These are phyloP conservation scores for Neoboletus magnificus DNA, from an alignment of 768 basidiomycete species.

Conservation along the genomic window DNA sequence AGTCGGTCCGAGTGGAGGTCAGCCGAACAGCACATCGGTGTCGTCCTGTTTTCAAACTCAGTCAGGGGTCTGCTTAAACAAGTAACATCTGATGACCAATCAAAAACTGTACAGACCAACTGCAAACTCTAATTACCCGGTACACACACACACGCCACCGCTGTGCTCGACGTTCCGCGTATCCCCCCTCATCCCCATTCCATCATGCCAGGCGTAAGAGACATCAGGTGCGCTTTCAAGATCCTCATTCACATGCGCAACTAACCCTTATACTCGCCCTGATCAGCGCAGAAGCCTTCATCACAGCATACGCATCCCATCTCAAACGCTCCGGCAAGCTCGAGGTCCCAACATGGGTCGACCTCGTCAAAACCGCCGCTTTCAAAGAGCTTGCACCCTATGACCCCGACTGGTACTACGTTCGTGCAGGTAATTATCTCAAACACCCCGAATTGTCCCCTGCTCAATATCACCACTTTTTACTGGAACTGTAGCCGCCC, in stretches of 20 bases:
- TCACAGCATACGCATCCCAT: conserved; percentile 90
- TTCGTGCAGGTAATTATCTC: conserved; percentile 81
- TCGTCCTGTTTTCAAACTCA: too few species aligned
- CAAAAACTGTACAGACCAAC: conserved; percentile 40
- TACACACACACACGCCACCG: conserved; percentile 51
- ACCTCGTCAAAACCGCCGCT: conserved; percentile 96
- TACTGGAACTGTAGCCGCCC: conserved; percentile 57
- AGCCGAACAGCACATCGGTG: too few species aligned
- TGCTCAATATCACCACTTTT: background rate
- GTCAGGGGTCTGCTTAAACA: too few species aligned
- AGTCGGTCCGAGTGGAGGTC: background rate
- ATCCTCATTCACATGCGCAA: background rate
- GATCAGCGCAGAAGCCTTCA: conserved; percentile 87
- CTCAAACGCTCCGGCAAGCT: conserved; percentile 98
- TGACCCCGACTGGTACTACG: conserved; percentile 99
- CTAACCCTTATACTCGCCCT: background rate
- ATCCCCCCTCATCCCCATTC: conserved; percentile 15
- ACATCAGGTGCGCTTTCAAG: conserved; percentile 54
- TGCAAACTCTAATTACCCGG: conserved; percentile 31
- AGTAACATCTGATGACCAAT: too few species aligned
- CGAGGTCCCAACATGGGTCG: conserved; percentile 98
- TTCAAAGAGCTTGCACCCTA: conserved; percentile 99
- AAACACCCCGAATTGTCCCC: background rate
- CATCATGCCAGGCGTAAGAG: conserved; percentile 82
- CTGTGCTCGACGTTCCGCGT: conserved; percentile 46